Percentiles rank a stretch among this genome's conserved stretches.
These are phyloP conservation scores for Betula pendula DNA, from an alignment of 306 rosid genomes.

Conservation along the genomic window DNA sequence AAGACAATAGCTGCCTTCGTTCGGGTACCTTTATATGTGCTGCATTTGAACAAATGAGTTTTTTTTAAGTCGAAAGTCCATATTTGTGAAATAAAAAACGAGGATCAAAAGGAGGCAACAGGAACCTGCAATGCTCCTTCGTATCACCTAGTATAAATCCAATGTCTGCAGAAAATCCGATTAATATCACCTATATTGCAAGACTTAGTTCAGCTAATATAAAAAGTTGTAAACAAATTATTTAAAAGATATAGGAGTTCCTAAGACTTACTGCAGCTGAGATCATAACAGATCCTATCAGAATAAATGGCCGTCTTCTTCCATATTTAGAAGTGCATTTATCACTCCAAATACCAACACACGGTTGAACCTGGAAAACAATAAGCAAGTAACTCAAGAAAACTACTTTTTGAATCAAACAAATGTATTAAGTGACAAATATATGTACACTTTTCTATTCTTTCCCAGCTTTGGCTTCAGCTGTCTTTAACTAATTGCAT, in stretches of 20 bases:
- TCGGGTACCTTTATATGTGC: conserved; percentile 87
- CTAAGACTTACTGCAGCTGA: conserved; percentile 66
- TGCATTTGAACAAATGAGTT: conserved; percentile 41
- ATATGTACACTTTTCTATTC: not conserved
- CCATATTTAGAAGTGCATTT: conserved; percentile 88
- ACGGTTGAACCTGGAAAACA: conserved; percentile 68
- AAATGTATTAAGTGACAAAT: conserved; percentile 1
- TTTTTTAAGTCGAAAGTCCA: conserved; percentile 21
- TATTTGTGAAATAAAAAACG: conserved; percentile 12
- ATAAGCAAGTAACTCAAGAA: conserved; percentile 8
- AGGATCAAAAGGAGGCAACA: conserved; percentile 35
- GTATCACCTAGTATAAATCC: conserved; percentile 91
- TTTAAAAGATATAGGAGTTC: conserved; percentile 13
- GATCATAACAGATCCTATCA: conserved; percentile 89
- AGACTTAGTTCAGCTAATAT: conserved; percentile 46
- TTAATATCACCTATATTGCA: conserved; percentile 78
- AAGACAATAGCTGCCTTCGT: conserved; percentile 85
- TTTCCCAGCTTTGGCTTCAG: not conserved
- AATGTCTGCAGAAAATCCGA: conserved; percentile 96
- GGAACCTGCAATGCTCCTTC: conserved; percentile 88
- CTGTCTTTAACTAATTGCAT: not conserved
- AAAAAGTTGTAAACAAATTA: conserved; percentile 10
- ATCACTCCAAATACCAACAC: conserved; percentile 96
- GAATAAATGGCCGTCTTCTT: conserved; percentile 95
- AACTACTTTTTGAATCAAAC: not conserved